Conservation (phyloP, 106 monocot genomes). For the Allium cepa region DNA sequence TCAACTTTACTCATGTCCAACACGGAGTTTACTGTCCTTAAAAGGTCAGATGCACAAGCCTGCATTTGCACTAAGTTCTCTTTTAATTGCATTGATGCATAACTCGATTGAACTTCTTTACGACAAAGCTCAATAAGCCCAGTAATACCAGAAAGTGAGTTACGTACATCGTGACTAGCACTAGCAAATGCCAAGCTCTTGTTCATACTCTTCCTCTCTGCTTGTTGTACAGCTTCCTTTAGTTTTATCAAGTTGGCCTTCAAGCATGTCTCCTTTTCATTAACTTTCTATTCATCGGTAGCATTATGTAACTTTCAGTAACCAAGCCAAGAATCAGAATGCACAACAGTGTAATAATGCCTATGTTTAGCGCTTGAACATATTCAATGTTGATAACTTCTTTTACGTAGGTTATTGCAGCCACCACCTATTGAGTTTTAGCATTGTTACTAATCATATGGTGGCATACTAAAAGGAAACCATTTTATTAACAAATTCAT, state of each 20-base stretch:
- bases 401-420: too few species aligned
- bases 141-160: slow-evolving; percentile 50
- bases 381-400: too few species aligned
- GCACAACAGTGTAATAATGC: slow-evolving; percentile 6
- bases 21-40: slow-evolving; percentile 84
- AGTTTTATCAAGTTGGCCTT: slow-evolving; percentile 48
- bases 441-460: too few species aligned
- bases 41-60: slow-evolving; percentile 45
- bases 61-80: slow-evolving; percentile 56
- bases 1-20: slow-evolving; percentile 89
- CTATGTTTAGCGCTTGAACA: slow-evolving; percentile 13
- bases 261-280: slow-evolving; percentile 16
- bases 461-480: too few species aligned
- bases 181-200: slow-evolving; percentile 82
- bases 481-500: too few species aligned
- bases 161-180: slow-evolving; percentile 79
- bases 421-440: too few species aligned
- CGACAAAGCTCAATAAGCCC: slow-evolving; percentile 49
- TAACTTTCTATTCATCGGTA: slow-evolving; percentile 16
- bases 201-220: slow-evolving; percentile 91
- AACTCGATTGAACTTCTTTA: slow-evolving; percentile 3
- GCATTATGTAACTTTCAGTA: slow-evolving; percentile 12
- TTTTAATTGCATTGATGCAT: slow-evolving; percentile 19
- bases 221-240: slow-evolving; percentile 78
- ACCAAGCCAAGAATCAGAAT: slow-evolving; percentile 15